Conservation (phyloP, 768 basidiomycete genomes). For the Boletus rubroflammeus region DNA sequence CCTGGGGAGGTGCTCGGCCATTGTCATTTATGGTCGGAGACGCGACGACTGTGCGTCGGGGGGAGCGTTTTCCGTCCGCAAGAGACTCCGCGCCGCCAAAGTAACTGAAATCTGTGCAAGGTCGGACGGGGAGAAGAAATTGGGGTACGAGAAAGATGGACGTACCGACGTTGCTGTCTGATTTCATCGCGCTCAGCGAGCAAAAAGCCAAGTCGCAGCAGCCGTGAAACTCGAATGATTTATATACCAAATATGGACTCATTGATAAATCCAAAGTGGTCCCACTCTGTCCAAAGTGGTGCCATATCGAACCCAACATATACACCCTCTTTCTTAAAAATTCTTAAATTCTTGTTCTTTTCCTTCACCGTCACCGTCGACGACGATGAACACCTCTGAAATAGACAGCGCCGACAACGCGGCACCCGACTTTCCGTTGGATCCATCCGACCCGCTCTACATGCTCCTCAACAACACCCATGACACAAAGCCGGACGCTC, state of each 20-base stretch:
- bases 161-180: slow-evolving; percentile 21
- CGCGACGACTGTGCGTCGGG: slow-evolving; percentile 47
- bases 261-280: slow-evolving; percentile 21
- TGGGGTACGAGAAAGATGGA: neutral
- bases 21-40: slow-evolving; percentile 39
- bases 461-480: slow-evolving; percentile 49
- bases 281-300: slow-evolving; percentile 23
- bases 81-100: slow-evolving; percentile 83
- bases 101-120: slow-evolving; percentile 62
- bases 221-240: neutral
- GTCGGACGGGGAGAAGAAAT: neutral
- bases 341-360: too few species aligned
- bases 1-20: slow-evolving; percentile 55
- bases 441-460: slow-evolving; percentile 57
- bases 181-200: slow-evolving; percentile 8
- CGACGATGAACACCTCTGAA: slow-evolving; percentile 19
- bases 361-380: neutral
- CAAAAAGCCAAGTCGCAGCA: neutral
- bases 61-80: slow-evolving; percentile 48
- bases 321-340: neutral
- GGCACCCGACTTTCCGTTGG: slow-evolving; percentile 43
- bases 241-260: slow-evolving; percentile 15
- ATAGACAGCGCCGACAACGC: slow-evolving; percentile 11
- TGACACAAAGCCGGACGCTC: slow-evolving; percentile 33
- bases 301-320: slow-evolving; percentile 9